These are phyloP conservation scores for Xerocomus potaroensis DNA, from an alignment of 768 basidiomycete species.

Conservation along the genomic window DNA sequence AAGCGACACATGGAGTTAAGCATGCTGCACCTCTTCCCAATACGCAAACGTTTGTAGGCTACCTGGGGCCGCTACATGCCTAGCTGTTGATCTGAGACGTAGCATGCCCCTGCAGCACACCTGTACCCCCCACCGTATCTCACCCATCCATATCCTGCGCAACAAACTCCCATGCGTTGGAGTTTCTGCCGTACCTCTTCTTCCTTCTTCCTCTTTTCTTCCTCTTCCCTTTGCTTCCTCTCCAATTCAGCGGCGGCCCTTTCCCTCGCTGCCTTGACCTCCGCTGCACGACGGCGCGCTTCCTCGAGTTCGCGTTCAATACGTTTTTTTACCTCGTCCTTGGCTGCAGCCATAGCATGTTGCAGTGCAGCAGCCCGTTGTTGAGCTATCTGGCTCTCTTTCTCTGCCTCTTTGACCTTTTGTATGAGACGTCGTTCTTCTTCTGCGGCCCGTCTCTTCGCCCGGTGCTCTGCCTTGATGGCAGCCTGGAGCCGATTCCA, in stretches of 20 bases:
- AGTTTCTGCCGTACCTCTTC: slow-evolving; percentile 40
- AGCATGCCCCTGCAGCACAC: slow-evolving; percentile 46
- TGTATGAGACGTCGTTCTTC: slow-evolving; percentile 17
- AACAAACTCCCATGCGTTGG: slow-evolving; percentile 47
- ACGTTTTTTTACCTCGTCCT: slow-evolving; percentile 14
- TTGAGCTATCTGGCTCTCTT: slow-evolving; percentile 10
- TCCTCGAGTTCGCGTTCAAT: slow-evolving; percentile 26
- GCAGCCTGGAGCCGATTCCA: slow-evolving; percentile 50
- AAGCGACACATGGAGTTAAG: too few species aligned
- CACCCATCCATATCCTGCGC: slow-evolving; percentile 43
- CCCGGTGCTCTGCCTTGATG: slow-evolving; percentile 25
- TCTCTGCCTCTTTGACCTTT: slow-evolving; percentile 14
- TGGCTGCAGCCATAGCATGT: slow-evolving; percentile 19
- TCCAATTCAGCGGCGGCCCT: slow-evolving; percentile 26
- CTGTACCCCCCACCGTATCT: slow-evolving; percentile 39
- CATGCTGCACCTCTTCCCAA: too few species aligned
- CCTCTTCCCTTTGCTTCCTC: slow-evolving; percentile 38
- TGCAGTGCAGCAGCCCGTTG: slow-evolving; percentile 10
- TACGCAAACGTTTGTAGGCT: too few species aligned
- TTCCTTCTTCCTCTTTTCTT: slow-evolving; percentile 21
- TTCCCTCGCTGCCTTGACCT: slow-evolving; percentile 24
- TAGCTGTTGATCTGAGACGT: slow-evolving; percentile 20
- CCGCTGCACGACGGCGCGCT: slow-evolving; percentile 26
- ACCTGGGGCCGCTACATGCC: slow-evolving; percentile 1
- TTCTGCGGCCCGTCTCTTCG: slow-evolving; percentile 14